Base-by-base conservation (phyloP, 345 rosid genomes). In the Jatropha curcas region DNA sequence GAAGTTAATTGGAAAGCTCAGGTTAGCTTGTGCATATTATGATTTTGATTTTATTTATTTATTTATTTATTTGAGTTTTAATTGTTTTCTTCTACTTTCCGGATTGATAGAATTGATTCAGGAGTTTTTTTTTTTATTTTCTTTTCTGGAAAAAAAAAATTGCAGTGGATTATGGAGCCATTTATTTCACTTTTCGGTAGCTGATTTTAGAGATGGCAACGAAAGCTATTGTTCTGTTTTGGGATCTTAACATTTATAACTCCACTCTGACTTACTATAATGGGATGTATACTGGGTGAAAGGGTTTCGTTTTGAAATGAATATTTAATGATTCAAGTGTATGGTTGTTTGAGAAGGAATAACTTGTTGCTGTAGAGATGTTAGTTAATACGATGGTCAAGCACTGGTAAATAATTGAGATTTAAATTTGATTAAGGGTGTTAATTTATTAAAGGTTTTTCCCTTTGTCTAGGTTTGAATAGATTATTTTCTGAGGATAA, bases 1-100 rank as follows among this genome's bases (percentile, higher is more conserved):
- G 99, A 96, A 83, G 89, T 97, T 65, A 89, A 74, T 82, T 96
- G 99, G 99, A 96, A 96, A 82, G 52, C 93, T 75, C 98, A 93
- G 94, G 99, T 93, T 72, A 17, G 43, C 39, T 60, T n/a, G n/a
- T n/a, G n/a, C n/a, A n/a, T n/a, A n/a, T n/a, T n/a, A n/a, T n/a
- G n/a, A n/a, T n/a, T n/a, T n/a, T n/a, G n/a, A n/a, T 22, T 41
- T 53, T 4, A 62, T 27, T 27, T 57, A 53, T 69, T 70, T 43
- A 4, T 2, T 35, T 4, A 17, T 41, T 31, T 61, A 33, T 62
- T 56, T 39, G 39, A 48, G 58, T 8, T 37, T 68, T 68, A n/a
- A 56, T 30, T 57, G 22, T 53, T 24, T n/a, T 37, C 19, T 68
- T 20, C 28, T 61, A 19, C 25, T 52, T 6, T 22, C 25, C 22